Evolutionary conservation across 202 grass and related monocot genomes (phyloP).

Genomic region (Eragrostis tef): DNA sequence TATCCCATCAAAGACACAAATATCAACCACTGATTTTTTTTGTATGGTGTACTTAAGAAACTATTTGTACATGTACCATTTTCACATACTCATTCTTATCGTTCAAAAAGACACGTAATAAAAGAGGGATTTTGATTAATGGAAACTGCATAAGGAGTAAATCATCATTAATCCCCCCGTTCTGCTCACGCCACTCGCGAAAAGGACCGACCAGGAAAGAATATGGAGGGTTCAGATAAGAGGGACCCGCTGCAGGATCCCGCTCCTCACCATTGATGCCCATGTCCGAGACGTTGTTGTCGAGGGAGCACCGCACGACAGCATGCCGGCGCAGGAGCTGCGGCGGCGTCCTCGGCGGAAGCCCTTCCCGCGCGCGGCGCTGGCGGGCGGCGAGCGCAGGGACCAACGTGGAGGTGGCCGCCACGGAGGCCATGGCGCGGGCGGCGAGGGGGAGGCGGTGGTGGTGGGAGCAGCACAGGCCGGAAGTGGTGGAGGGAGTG

Average conservation of each 20-base stretch:
- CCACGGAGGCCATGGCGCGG: slow-evolving; percentile 60
- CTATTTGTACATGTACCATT: not conserved
- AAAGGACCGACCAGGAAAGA: not conserved
- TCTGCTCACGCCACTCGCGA: not conserved
- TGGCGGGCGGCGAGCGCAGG: slow-evolving; percentile 46
- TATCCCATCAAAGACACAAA: too few species aligned
- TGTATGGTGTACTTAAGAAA: not conserved
- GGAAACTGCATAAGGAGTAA: too few species aligned
- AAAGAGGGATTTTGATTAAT: too few species aligned
- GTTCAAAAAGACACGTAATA: not conserved
- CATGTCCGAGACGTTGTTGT: slow-evolving; percentile 92
- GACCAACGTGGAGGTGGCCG: slow-evolving; percentile 55
- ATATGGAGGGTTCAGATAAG: too few species aligned
- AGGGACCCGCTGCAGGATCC: not conserved
- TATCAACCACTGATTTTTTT: not conserved
- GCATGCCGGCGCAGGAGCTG: not conserved
- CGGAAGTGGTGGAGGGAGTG: not conserved
- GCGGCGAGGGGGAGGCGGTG: not conserved
- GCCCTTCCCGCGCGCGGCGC: slow-evolving; percentile 28
- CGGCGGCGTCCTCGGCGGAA: not conserved
- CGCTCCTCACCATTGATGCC: slow-evolving; percentile 65
- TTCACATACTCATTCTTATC: not conserved
- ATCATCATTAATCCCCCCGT: not conserved
- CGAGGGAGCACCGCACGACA: slow-evolving; percentile 68
- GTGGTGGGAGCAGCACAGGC: not conserved